Evolutionary conservation across 192 early-diverging fungal species (phyloP).

Genomic region (Anaeromyces robustus): DNA sequence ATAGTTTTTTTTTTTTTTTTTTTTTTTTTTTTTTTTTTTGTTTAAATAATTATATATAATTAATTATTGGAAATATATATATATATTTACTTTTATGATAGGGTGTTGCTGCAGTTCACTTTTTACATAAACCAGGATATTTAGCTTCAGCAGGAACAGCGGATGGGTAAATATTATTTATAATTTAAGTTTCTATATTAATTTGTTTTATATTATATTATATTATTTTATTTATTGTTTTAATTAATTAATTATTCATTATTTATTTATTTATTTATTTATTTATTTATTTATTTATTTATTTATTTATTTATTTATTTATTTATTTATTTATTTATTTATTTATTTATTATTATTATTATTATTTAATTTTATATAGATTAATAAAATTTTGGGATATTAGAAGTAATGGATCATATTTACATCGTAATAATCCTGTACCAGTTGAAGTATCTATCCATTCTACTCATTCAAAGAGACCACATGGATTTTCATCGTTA

Average conservation of each 20-base stretch:
- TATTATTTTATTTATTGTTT: too few species aligned
- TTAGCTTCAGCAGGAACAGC: constrained; percentile 42
- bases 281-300: not conserved
- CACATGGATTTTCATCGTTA: constrained; percentile 46
- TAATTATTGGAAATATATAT: not conserved
- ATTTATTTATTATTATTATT: not conserved
- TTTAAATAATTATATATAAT: not conserved
- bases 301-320: not conserved
- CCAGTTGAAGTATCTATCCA: constrained; percentile 16
- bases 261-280: not conserved
- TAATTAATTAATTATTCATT: too few species aligned
- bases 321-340: not conserved
- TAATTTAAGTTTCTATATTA: too few species aligned
- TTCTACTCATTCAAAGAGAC: constrained; percentile 13
- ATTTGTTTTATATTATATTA: constrained; percentile 13
- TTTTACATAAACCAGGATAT: constrained; percentile 22
- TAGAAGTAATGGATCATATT: constrained; percentile 24
- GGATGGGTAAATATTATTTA: constrained; percentile 60
- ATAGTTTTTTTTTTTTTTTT: too few species aligned
- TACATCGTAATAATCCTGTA: constrained; percentile 17
- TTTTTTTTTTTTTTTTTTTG: not conserved
- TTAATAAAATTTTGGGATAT: constrained; percentile 73
- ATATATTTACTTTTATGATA: not conserved
- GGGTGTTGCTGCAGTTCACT: constrained; percentile 41
- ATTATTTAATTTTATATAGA: too few species aligned